These are phyloP conservation scores for Hypoxylon sp. DNA, from an alignment of 2,329 filamentous ascomycete genomes.

Conservation along the genomic window DNA sequence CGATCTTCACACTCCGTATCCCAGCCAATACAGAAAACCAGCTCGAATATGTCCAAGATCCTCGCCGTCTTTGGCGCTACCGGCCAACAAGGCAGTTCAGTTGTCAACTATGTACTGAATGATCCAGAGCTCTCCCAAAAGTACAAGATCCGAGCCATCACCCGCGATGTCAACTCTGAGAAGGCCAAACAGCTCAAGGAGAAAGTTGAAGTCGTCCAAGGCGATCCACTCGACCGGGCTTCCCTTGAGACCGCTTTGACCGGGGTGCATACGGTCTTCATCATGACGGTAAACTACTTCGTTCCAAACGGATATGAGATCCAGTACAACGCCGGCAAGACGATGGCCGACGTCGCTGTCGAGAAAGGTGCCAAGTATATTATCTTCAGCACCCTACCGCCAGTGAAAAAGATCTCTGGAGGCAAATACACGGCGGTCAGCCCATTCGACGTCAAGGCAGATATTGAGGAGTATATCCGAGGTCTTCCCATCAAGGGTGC, in stretches of 20 bases:
- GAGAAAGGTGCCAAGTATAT: constrained; percentile 56
- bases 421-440: constrained; percentile 55
- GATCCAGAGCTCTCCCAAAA: constrained; percentile 61
- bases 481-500: constrained; percentile 56
- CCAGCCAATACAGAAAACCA: not conserved
- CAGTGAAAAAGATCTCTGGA: constrained; percentile 51
- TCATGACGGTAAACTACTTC: constrained; percentile 61
- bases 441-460: constrained; percentile 61
- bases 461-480: constrained; percentile 57
- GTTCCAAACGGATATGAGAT: constrained; percentile 57
- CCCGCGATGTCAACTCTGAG: constrained; percentile 59
- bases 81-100: constrained; percentile 65
- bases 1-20: not conserved
- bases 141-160: constrained; percentile 66
- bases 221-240: constrained; percentile 57
- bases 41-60: constrained; percentile 52
- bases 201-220: constrained; percentile 57
- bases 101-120: constrained; percentile 62
- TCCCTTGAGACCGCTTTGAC: constrained; percentile 60
- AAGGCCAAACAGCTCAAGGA: constrained; percentile 53
- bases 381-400: constrained; percentile 59
- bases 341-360: constrained; percentile 57
- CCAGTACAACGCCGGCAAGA: constrained; percentile 54
- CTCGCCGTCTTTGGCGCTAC: constrained; percentile 67
- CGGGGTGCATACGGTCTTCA: constrained; percentile 64